Evolutionary conservation across 768 basidiomycete species (phyloP).

Genomic region (Leccinum ochraceum): DNA sequence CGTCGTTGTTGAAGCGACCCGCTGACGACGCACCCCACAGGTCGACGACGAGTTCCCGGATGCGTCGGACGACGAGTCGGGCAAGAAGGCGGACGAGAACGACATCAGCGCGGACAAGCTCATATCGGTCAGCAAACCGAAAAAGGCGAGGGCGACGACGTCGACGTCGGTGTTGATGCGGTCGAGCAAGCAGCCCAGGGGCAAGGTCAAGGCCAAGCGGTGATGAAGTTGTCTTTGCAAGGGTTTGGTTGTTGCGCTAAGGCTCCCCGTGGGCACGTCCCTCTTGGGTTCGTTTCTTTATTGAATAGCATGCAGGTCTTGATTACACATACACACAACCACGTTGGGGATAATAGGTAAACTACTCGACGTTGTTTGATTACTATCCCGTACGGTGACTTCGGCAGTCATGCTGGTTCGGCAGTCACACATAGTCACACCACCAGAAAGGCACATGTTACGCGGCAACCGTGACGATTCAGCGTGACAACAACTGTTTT

Average conservation of each 20-base stretch:
- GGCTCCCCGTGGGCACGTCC: neutral
- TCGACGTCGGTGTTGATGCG: neutral
- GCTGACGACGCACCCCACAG: slow-evolving; percentile 24
- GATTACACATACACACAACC: too few species aligned
- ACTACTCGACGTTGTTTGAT: too few species aligned
- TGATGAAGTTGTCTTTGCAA: slow-evolving; percentile 10
- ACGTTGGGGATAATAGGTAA: too few species aligned
- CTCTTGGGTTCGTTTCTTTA: neutral
- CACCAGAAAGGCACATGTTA: too few species aligned
- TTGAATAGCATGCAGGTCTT: neutral
- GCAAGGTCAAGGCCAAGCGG: slow-evolving; percentile 22
- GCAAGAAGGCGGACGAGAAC: slow-evolving; percentile 31
- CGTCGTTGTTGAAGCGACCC: neutral
- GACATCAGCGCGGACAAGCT: slow-evolving; percentile 58
- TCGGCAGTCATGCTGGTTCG: too few species aligned
- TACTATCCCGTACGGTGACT: too few species aligned
- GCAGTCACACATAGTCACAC: too few species aligned
- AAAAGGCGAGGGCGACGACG: slow-evolving; percentile 15
- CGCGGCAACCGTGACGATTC: too few species aligned
- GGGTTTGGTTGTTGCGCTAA: too few species aligned
- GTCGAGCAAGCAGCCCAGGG: slow-evolving; percentile 20
- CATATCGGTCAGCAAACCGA: slow-evolving; percentile 54
- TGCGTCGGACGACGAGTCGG: slow-evolving; percentile 48
- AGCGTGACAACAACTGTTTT: too few species aligned
- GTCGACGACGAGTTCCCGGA: slow-evolving; percentile 49